Evolutionary conservation across 352 stramenopile species (phyloP).

Genomic region (Pythium brassicae): DNA sequence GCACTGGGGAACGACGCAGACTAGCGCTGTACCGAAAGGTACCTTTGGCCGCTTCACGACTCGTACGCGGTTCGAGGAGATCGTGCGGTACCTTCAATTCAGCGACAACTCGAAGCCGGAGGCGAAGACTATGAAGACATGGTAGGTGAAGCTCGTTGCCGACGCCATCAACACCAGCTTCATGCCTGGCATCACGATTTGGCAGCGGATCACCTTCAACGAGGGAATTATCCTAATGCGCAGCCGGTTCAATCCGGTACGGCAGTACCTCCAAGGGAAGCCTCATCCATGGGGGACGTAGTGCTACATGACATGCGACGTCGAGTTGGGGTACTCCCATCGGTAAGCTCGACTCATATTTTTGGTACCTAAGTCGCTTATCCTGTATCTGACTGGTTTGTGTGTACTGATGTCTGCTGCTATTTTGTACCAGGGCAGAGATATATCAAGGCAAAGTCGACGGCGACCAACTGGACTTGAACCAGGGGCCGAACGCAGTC

Average conservation of each 20-base stretch:
- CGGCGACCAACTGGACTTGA: not conserved
- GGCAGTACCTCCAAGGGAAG: constrained; percentile 16
- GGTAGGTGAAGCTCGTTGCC: constrained; percentile 1
- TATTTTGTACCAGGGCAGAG: not conserved
- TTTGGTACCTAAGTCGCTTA: not conserved
- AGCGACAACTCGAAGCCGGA: not conserved
- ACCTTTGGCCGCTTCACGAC: not conserved
- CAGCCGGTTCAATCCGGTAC: no score
- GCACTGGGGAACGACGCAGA: not conserved
- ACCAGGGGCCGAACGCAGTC: no score
- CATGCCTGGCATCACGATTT: not conserved
- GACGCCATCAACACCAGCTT: not conserved
- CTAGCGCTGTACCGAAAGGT: not conserved
- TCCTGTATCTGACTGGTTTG: not conserved
- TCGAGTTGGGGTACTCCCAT: constrained; percentile 10
- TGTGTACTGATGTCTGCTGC: no score
- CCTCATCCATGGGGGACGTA: constrained; percentile 18
- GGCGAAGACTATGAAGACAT: not conserved
- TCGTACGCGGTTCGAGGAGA: not conserved
- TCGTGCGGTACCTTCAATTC: not conserved
- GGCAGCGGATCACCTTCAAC: constrained; percentile 13
- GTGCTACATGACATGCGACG: constrained; percentile 21
- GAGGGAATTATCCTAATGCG: constrained; percentile 20
- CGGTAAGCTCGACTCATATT: not conserved
- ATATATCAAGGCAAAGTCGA: not conserved